A percentile compares a stretch with the other conserved stretches of the same genome.
These are phyloP conservation scores for Sporothrix mexicana DNA, from an alignment of 2,329 filamentous ascomycete species.

Conservation along the genomic window DNA sequence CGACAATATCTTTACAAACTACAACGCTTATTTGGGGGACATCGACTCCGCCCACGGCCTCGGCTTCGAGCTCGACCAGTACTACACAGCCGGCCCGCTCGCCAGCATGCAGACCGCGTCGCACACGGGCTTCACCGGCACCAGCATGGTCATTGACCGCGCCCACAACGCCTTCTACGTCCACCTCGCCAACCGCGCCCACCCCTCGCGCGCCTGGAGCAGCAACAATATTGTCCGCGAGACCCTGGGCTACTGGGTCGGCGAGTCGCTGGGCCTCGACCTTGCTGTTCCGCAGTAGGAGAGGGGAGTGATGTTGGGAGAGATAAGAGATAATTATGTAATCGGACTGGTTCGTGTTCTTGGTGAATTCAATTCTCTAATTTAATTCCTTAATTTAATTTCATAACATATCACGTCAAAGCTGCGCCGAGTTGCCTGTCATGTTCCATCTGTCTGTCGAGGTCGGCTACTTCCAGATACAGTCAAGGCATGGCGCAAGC, in stretches of 20 bases:
- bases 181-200: constrained; percentile 30
- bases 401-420: too few relatives aligned
- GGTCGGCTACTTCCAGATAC: too few relatives aligned
- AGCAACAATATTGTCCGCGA: constrained; percentile 28
- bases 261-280: constrained; percentile 14
- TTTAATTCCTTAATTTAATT: too few relatives aligned
- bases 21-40: constrained; percentile 8
- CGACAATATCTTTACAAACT: constrained; percentile 25
- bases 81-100: constrained; percentile 27
- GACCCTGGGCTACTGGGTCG: constrained; percentile 30
- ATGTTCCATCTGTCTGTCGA: too few relatives aligned
- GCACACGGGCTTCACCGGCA: constrained; percentile 31
- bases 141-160: constrained; percentile 30
- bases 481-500: too few relatives aligned
- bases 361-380: too few relatives aligned
- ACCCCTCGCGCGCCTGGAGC: constrained; percentile 21
- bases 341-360: too few relatives aligned
- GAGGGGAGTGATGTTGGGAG: too few relatives aligned
- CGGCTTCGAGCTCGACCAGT: constrained; percentile 31
- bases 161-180: constrained; percentile 15
- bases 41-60: constrained; percentile 7
- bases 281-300: neutral
- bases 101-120: neutral
- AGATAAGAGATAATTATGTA: too few relatives aligned
- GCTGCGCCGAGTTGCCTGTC: too few relatives aligned